Conservation (phyloP, 305 asterid genomes). For the Fraxinus baroniana region DNA sequence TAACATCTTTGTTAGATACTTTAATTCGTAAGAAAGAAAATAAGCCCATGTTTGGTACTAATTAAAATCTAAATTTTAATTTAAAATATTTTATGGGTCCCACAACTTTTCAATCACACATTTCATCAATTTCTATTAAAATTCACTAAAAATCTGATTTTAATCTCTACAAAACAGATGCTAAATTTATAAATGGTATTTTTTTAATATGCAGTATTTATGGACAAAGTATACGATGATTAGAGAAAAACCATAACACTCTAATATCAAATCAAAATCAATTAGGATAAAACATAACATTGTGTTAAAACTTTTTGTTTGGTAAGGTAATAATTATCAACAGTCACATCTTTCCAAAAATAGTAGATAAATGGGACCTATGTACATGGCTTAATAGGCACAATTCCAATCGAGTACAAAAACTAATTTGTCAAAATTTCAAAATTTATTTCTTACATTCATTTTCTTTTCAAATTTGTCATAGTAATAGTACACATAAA, state of each 20-base stretch:
- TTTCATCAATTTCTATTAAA: too few relatives aligned
- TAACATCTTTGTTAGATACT: neutral
- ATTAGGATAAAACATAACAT: neutral
- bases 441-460: neutral
- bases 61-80: too few relatives aligned
- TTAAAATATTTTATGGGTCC: neutral
- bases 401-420: neutral
- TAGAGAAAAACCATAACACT: neutral
- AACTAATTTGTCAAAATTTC: neutral
- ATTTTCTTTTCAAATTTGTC: neutral
- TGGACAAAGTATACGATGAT: neutral
- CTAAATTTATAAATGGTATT: neutral
- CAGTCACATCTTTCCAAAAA: neutral
- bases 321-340: neutral
- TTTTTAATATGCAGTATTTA: neutral
- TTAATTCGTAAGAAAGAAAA: neutral
- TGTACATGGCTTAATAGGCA: neutral
- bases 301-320: neutral
- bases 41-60: neutral
- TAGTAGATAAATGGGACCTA: neutral
- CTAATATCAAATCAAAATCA: neutral
- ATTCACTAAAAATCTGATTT: neutral
- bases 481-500: too few relatives aligned
- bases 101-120: neutral
- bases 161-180: neutral